These are phyloP conservation scores for Avena eriantha DNA, from an alignment of 176 grass and related monocot genomes.

Conservation along the genomic window DNA sequence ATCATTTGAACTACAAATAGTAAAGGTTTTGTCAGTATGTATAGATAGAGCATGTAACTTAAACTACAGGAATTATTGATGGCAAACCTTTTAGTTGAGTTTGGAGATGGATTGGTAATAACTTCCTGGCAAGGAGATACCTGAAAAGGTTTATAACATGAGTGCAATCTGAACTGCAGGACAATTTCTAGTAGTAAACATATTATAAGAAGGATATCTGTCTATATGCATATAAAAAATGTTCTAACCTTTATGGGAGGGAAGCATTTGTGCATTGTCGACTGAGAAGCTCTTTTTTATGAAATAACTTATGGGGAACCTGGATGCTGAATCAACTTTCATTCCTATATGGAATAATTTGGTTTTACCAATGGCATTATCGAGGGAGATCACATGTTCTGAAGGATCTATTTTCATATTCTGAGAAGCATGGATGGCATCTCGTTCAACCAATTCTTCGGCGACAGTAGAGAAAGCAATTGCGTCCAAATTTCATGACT, in stretches of 20 bases:
- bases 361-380: not conserved
- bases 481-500: not conserved
- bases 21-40: too few relatives aligned
- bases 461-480: not conserved
- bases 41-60: not conserved
- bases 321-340: not conserved
- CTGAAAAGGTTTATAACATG: not conserved
- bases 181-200: too few relatives aligned
- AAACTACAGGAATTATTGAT: not conserved
- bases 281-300: not conserved
- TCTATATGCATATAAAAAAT: not conserved
- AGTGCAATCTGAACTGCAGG: too few relatives aligned
- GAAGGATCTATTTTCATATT: not conserved
- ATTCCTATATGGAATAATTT: not conserved
- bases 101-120: not conserved
- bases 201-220: not conserved
- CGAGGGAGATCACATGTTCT: not conserved
- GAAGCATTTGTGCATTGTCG: not conserved
- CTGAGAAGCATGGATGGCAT: not conserved
- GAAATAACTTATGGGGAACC: not conserved
- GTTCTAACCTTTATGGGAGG: not conserved
- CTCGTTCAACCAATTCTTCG: not conserved
- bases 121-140: not conserved
- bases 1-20: too few relatives aligned
- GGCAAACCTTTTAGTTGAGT: not conserved